Percentiles rank a stretch among this genome's conserved stretches.
These are phyloP conservation scores for Collybia sp. DNA, from an alignment of 768 basidiomycete genomes.

Conservation along the genomic window DNA sequence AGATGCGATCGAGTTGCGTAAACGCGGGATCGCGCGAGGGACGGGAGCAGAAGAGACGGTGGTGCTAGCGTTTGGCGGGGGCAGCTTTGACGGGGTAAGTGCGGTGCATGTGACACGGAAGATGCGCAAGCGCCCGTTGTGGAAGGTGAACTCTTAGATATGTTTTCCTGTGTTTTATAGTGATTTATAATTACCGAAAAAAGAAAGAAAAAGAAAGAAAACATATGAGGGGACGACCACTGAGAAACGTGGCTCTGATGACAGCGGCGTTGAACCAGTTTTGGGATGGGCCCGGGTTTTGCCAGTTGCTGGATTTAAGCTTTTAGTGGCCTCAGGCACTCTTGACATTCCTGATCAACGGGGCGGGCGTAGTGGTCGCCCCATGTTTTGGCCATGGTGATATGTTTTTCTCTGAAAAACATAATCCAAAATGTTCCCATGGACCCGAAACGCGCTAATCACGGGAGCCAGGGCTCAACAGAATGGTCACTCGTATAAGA, in stretches of 20 bases:
- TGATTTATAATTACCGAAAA: neutral
- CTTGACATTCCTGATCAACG: neutral
- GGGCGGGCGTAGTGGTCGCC: slow-evolving; percentile 32
- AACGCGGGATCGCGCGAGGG: slow-evolving; percentile 69
- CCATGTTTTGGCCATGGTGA: no score
- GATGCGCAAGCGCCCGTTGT: slow-evolving; percentile 78
- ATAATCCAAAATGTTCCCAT: slow-evolving; percentile 49
- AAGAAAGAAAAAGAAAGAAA: no score
- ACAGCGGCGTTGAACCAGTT: slow-evolving; percentile 24
- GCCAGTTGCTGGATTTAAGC: slow-evolving; percentile 26
- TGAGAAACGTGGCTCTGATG: slow-evolving; percentile 1
- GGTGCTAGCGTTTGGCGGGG: slow-evolving; percentile 82
- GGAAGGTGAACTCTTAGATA: slow-evolving; percentile 74
- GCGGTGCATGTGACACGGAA: slow-evolving; percentile 88
- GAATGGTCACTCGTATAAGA: slow-evolving; percentile 37
- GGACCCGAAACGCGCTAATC: slow-evolving; percentile 44
- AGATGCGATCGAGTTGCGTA: slow-evolving; percentile 80
- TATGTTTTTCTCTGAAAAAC: slow-evolving; percentile 13
- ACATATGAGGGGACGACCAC: no score
- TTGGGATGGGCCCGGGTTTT: slow-evolving; percentile 27
- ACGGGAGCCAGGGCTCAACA: slow-evolving; percentile 41
- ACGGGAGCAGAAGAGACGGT: slow-evolving; percentile 84
- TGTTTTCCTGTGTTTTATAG: slow-evolving; percentile 11
- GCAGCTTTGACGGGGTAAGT: slow-evolving; percentile 53
- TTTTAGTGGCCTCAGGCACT: slow-evolving; percentile 24